Conservation (phyloP, 345 rosid species). For the Anastatica hierochuntica region DNA sequence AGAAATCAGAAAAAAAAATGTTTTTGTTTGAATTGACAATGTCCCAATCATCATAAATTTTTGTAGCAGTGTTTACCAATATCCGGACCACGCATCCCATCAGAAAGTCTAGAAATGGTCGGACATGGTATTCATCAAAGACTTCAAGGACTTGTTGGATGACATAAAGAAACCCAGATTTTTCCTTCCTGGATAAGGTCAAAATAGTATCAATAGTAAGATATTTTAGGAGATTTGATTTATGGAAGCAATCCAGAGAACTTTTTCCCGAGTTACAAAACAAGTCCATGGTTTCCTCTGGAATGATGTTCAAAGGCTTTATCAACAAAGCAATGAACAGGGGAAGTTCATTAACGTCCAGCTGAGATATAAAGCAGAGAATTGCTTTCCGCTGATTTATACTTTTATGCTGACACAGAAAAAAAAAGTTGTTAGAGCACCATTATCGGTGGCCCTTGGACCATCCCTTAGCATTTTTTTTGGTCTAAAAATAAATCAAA, state of each 20-base stretch:
- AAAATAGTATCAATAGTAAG: conserved; percentile 49
- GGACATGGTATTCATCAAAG: conserved; percentile 62
- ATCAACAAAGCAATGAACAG: conserved; percentile 66
- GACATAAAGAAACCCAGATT: conserved; percentile 74
- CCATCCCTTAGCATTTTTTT: too few species aligned
- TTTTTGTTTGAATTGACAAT: too few species aligned
- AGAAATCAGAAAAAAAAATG: not conserved
- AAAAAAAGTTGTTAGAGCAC: conserved; percentile 12
- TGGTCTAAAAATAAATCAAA: too few species aligned
- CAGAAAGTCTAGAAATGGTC: conserved; percentile 66
- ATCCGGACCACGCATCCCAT: conserved; percentile 83
- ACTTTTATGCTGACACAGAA: conserved; percentile 55
- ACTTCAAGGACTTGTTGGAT: conserved; percentile 60
- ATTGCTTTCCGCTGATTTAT: conserved; percentile 65
- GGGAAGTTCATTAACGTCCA: conserved; percentile 59
- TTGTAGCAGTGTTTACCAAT: conserved; percentile 40
- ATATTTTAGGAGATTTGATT: conserved; percentile 36
- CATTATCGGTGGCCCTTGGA: too few species aligned
- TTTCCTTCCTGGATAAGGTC: conserved; percentile 60
- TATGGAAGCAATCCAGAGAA: conserved; percentile 38
- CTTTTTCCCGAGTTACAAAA: conserved; percentile 31
- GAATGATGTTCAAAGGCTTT: conserved; percentile 54
- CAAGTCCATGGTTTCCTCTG: conserved; percentile 41
- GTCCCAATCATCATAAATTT: conserved; percentile 32
- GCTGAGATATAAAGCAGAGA: conserved; percentile 68